These are phyloP conservation scores for Suhomyces chickasaworum DNA, from an alignment of 1,139 yeast genomes.

Conservation along the genomic window DNA sequence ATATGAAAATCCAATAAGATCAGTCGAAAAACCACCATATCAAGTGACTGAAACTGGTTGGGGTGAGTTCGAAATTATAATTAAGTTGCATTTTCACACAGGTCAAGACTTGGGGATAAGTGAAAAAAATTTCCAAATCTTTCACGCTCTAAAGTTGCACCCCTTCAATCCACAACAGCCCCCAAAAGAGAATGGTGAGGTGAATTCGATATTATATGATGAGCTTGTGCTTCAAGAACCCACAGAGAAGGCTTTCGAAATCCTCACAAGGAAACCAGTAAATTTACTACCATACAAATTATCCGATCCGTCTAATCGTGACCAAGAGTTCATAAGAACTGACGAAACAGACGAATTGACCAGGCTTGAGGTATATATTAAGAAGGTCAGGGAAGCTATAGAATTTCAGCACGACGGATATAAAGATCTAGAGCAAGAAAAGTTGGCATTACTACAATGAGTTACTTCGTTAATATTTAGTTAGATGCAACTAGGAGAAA, in stretches of 20 bases:
- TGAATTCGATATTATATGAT: slow-evolving; percentile 76
- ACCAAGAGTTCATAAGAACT: slow-evolving; percentile 45
- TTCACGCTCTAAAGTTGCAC: slow-evolving; percentile 88
- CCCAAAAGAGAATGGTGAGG: slow-evolving; percentile 45
- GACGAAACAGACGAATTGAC: slow-evolving; percentile 80
- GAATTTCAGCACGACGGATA: slow-evolving; percentile 54
- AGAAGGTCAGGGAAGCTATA: slow-evolving; percentile 60
- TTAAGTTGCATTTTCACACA: slow-evolving; percentile 80
- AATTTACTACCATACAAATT: slow-evolving; percentile 68
- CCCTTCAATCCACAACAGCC: slow-evolving; percentile 67
- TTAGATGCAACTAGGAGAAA: slow-evolving; percentile 7
- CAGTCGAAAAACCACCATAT: slow-evolving; percentile 87
- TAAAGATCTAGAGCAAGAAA: slow-evolving; percentile 52
- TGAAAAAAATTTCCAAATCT: slow-evolving; percentile 83
- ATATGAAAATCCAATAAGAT: slow-evolving; percentile 78
- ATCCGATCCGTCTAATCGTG: slow-evolving; percentile 43
- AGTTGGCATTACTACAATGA: slow-evolving; percentile 43
- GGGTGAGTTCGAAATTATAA: slow-evolving; percentile 97
- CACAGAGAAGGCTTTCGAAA: slow-evolving; percentile 81
- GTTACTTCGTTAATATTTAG: neutral
- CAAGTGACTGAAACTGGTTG: slow-evolving; percentile 98
- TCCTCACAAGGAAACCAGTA: slow-evolving; percentile 74
- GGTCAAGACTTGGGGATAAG: slow-evolving; percentile 66
- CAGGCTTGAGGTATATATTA: slow-evolving; percentile 66
- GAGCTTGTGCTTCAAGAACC: slow-evolving; percentile 96